Conservation (phyloP, 495 filamentous ascomycete genomes). For the Tuber microsphaerosporum region DNA sequence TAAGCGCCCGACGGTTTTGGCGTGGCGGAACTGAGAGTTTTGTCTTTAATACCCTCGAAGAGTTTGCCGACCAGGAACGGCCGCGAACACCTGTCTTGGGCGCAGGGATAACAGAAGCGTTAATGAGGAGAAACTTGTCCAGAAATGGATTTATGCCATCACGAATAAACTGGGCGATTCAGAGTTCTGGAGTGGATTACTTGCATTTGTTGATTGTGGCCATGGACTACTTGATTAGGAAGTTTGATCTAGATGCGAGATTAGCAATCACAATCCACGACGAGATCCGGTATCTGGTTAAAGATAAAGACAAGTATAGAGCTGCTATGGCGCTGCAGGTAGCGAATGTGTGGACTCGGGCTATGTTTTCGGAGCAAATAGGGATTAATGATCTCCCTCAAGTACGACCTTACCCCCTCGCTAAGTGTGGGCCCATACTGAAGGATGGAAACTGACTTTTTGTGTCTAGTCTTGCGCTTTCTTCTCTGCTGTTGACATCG, state of each 20-base stretch:
- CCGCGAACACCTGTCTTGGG: conserved; percentile 91
- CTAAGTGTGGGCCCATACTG: neutral
- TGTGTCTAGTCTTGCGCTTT: conserved; percentile 62
- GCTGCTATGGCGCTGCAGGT: conserved; percentile 87
- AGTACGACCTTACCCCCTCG: neutral
- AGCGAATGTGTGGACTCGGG: conserved; percentile 91
- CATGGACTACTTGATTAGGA: conserved; percentile 91
- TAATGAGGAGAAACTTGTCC: conserved; percentile 78
- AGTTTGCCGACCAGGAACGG: conserved; percentile 88
- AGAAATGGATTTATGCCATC: conserved; percentile 91
- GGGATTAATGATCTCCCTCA: conserved; percentile 93
- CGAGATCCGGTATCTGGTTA: conserved; percentile 89
- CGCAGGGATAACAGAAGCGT: conserved; percentile 90
- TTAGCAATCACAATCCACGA: conserved; percentile 94
- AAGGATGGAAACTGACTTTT: neutral
- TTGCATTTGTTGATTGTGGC: conserved; percentile 85
- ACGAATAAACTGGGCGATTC: conserved; percentile 98
- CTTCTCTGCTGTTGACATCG: conserved; percentile 92
- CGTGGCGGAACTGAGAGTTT: conserved; percentile 92
- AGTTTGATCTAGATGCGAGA: conserved; percentile 74
- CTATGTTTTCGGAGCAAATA: conserved; percentile 94
- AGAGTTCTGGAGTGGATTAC: conserved; percentile 95
- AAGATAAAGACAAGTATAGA: conserved; percentile 76
- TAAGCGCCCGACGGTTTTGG: conserved; percentile 79
- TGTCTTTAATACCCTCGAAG: conserved; percentile 95